Base-by-base conservation (phyloP, 2,329 filamentous ascomycete genomes). In the Alternaria dauci region DNA sequence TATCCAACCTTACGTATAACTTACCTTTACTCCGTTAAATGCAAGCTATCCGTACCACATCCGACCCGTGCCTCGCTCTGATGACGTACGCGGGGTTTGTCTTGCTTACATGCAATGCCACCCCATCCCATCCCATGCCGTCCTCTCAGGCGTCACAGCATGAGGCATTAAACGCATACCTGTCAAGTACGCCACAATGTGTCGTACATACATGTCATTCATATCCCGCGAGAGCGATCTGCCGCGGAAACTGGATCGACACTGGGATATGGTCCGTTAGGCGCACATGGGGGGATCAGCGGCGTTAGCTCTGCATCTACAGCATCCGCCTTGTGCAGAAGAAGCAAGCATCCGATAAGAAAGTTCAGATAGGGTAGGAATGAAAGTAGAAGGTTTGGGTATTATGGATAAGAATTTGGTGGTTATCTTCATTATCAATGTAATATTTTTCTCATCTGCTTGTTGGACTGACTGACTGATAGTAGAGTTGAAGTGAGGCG, bases 271-370 rank as follows among this genome's bases (percentile, higher is more conserved):
- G 39, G 12, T 42, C 39, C 12, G 11, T 25, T 25, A 42, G 20
- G 39, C 39, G 39, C 39, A 42, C 25, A 42, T 25, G 39, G 25
- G 39, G 14, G 39, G 39, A 42, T 42, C 20, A 42, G 39, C 39
- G 39, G 39, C 20, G 39, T 42, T 42, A 42, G 39, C 39, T 42
- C 39, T 42, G 20, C 11, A 42, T 42, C 39, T 25, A 25, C 39
- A 25, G 39, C 20, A 6, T 16, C 39, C 12, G 39, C 39, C 39
- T 42, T 42, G 39, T 47, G n/a, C 46, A 16, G 26, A 28, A 59
- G 44, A 59, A 59, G 52, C 46, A 55, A 55, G 16, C 32, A 52
- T 51, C 36, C 55, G 23, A 55, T 55, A 55, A 55, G 39, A 20
- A 14, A 11, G 12, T 1, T 25, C 26, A 44, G 42, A n/a, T 16